Conservation (phyloP, 148 eudicot species). For the Selenicereus undatus region DNA sequence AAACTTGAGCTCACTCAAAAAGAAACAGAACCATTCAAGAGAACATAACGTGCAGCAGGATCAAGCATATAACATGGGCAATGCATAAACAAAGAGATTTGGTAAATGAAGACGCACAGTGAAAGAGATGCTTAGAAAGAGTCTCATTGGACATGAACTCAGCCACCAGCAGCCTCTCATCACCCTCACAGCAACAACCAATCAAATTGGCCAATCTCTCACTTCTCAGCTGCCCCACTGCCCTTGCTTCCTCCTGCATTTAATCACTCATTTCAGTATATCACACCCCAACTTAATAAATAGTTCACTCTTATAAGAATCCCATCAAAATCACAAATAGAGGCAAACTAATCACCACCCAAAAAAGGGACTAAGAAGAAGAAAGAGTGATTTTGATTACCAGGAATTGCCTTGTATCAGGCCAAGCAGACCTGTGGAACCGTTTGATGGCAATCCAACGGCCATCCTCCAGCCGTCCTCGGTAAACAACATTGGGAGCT, state of each 20-base stretch:
- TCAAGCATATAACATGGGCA: slow-evolving; percentile 6
- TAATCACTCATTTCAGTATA: slow-evolving; percentile 17
- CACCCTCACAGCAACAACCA: slow-evolving; percentile 77
- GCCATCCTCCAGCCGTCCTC: slow-evolving; percentile 56
- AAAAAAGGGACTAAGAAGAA: background rate
- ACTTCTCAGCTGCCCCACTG: slow-evolving; percentile 72
- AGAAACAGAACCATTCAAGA: background rate
- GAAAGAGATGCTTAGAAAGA: slow-evolving; percentile 80
- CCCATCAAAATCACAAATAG: slow-evolving; percentile 7
- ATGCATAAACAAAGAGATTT: background rate
- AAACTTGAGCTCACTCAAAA: no score
- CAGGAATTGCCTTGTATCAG: slow-evolving; percentile 71
- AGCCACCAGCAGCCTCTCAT: slow-evolving; percentile 79
- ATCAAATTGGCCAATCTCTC: slow-evolving; percentile 72
- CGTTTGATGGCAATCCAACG: slow-evolving; percentile 75
- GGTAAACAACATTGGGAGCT: slow-evolving; percentile 83
- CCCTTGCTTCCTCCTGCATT: slow-evolving; percentile 71
- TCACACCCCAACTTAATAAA: slow-evolving; percentile 1
- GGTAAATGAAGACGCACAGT: slow-evolving; percentile 41
- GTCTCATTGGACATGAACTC: slow-evolving; percentile 89
- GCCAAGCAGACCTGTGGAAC: slow-evolving; percentile 86
- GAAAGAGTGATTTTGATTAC: slow-evolving; percentile 27
- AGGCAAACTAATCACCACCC: background rate
- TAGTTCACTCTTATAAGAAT: background rate
- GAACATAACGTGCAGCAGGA: background rate